Base-by-base conservation (phyloP, 2,329 filamentous ascomycete genomes). In the Xylariaceae sp. region DNA sequence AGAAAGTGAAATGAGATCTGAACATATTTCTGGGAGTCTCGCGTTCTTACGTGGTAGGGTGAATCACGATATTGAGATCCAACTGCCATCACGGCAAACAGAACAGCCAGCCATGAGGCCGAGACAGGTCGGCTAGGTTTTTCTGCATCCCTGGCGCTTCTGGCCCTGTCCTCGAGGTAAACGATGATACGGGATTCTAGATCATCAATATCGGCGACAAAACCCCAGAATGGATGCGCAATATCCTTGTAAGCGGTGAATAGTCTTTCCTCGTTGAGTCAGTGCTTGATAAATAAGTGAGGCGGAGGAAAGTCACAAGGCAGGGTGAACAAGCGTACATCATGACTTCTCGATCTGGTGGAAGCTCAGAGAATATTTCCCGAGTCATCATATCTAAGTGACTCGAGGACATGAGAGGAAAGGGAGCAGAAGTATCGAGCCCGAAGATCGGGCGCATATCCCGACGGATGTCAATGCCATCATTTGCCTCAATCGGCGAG, bases 211-310 rank as follows among this genome's bases (percentile, higher is more conserved):
- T 86, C 83, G 54, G 85, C 78, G 19, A 86, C 80, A 48, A 86
- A 83, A 1, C 83, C 83, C 83, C 83, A 86, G 61, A 86, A 86
- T 1, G 81, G 81, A 47, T 86, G 83, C 1, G 83, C 80, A 29
- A 84, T 83, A 64, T 86, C 81, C 66, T 85, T 85, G 71, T 86
- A 86, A 1, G 82, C 81, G 44, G 80, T 78, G 64, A 86, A 86
- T 5, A 85, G 72, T 63, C 83, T 85, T 55, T 49, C 8, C n/a
- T 50, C 32, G 6, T 32, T 30, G 4, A 27, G 37, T 56, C 40
- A 56, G 51, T 8, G 30, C 31, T 3, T 2, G 27, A 11, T 11
- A 26, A 11, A 3, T 9, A 30, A 30, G 31, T 11, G 30, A 6
- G 26, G 12, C n/a, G n/a, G 7, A 9, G 42, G 4, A 40, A 40